A percentile compares a stretch with the other conserved stretches of the same genome.
These are phyloP conservation scores for Anacardium occidentale DNA, from an alignment of 345 rosid species.

Conservation along the genomic window DNA sequence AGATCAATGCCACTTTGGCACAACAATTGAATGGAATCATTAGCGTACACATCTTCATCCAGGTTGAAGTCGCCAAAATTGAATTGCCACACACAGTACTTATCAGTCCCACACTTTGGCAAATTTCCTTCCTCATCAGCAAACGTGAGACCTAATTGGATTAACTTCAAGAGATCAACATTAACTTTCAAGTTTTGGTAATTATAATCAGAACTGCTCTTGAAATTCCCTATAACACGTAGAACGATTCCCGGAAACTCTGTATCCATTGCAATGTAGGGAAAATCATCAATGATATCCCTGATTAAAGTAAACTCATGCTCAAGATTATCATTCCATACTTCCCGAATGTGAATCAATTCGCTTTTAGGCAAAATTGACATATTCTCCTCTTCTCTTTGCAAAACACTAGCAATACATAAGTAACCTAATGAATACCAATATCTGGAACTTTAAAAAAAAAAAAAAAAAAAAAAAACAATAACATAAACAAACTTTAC, in stretches of 20 bases:
- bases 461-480: conserved; percentile 13
- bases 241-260: conserved; percentile 76
- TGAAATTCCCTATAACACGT: conserved; percentile 50
- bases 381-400: conserved; percentile 30
- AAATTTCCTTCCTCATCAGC: conserved; percentile 65
- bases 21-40: conserved; percentile 64
- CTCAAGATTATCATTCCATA: conserved; percentile 62
- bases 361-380: conserved; percentile 53
- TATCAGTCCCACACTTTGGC: conserved; percentile 60
- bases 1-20: conserved; percentile 67
- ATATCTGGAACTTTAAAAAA: conserved; percentile 5
- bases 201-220: conserved; percentile 47
- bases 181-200: conserved; percentile 62
- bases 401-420: conserved; percentile 7
- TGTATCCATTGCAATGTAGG: conserved; percentile 79
- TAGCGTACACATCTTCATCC: conserved; percentile 50
- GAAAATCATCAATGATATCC: conserved; percentile 53
- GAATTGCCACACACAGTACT: conserved; percentile 73
- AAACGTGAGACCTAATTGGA: conserved; percentile 74
- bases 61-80: conserved; percentile 64
- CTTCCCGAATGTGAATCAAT: conserved; percentile 63
- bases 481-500: not conserved
- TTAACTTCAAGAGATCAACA: conserved; percentile 70
- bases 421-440: conserved; percentile 2
- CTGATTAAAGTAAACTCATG: conserved; percentile 50